Evolutionary conservation across 495 filamentous ascomycete species (phyloP).

Genomic region (Penicillium malachiteum): DNA sequence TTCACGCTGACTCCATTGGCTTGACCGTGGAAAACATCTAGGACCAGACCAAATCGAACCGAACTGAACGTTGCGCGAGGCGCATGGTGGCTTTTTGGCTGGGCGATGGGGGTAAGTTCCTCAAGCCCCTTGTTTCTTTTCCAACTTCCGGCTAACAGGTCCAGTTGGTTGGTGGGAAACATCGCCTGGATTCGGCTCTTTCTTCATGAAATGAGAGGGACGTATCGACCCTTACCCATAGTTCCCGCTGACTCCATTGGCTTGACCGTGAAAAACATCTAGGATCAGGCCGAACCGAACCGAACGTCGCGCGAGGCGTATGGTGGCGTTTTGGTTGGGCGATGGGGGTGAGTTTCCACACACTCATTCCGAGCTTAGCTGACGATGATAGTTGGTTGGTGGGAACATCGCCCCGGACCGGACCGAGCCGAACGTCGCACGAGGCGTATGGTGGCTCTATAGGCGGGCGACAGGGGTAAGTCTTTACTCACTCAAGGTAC

Average conservation of each 20-base stretch:
- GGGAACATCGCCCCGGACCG: not conserved
- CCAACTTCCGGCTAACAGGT: not conserved
- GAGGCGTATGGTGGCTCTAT: not conserved
- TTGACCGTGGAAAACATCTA: not conserved
- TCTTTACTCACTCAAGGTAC: not conserved
- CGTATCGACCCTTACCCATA: too few relatives aligned
- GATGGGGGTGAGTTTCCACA: not conserved
- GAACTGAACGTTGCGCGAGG: not conserved
- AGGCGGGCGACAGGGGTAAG: not conserved
- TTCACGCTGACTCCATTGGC: not conserved
- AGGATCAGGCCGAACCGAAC: not conserved
- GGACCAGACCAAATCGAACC: not conserved
- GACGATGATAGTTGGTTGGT: not conserved
- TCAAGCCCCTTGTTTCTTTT: not conserved
- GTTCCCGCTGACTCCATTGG: not conserved
- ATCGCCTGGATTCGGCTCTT: too few relatives aligned
- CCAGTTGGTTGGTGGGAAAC: not conserved
- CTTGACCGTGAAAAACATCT: not conserved
- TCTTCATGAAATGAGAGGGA: too few relatives aligned
- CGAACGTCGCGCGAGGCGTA: not conserved
- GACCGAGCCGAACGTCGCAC: not conserved
- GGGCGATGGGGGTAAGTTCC: not conserved
- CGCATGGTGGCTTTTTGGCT: not conserved
- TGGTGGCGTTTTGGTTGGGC: not conserved
- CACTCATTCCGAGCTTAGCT: not conserved